A percentile compares a stretch with the other conserved stretches of the same genome.
Conservation (phyloP, 2,329 filamentous ascomycete species). For the Fusarium sp. region DNA sequence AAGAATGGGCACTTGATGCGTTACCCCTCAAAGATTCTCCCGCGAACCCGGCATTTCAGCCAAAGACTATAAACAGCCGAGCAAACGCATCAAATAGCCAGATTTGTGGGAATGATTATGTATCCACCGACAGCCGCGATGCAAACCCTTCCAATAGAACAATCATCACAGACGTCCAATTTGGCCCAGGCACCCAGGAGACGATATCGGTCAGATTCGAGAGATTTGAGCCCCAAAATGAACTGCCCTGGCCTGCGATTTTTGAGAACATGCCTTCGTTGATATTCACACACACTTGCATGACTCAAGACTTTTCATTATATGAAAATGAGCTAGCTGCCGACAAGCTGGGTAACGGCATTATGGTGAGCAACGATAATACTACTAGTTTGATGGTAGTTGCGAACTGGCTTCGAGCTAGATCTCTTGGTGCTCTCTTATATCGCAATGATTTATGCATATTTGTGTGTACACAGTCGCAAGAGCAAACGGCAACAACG, state of each 20-base stretch:
- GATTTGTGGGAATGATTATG: neutral
- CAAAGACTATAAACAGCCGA: neutral
- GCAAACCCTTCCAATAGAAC: neutral
- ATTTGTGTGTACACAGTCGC: constrained; percentile 51
- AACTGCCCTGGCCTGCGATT: constrained; percentile 42
- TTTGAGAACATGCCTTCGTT: constrained; percentile 44
- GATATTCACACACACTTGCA: constrained; percentile 51
- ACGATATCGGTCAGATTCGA: constrained; percentile 30
- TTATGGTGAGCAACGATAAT: constrained; percentile 24
- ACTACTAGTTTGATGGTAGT: constrained; percentile 42
- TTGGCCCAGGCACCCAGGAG: constrained; percentile 23
- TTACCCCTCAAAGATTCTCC: neutral
- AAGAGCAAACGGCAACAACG: neutral
- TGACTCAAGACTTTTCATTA: constrained; percentile 49
- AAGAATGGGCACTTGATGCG: neutral
- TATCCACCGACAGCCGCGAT: neutral
- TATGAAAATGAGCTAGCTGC: constrained; percentile 12
- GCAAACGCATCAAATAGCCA: neutral
- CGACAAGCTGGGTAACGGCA: constrained; percentile 38
- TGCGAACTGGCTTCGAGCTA: constrained; percentile 50
- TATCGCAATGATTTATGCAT: constrained; percentile 50
- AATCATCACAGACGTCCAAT: constrained; percentile 30
- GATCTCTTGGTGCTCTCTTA: constrained; percentile 52
- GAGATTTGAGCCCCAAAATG: neutral
- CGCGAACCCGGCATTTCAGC: neutral